Conservation (phyloP, 176 grass and related monocot species). For the Triticum urartu region DNA sequence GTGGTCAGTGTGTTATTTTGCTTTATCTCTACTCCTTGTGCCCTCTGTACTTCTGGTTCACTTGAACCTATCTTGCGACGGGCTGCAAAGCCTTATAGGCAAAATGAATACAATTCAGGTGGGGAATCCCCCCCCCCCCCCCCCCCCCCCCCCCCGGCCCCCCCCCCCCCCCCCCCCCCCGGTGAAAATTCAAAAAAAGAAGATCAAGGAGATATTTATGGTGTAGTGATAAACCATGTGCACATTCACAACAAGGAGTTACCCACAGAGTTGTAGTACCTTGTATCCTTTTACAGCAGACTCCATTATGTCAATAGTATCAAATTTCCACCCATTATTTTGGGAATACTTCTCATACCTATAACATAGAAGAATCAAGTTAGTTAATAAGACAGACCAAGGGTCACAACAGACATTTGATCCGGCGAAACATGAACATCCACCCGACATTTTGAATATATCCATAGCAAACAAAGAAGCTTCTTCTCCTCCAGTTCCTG, state of each 20-base stretch:
- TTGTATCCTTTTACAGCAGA: slow-evolving; percentile 94
- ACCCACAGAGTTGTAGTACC: slow-evolving; percentile 49
- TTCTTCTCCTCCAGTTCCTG: slow-evolving; percentile 96
- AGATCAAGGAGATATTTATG: neutral
- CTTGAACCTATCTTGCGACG: too few species aligned
- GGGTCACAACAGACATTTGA: neutral
- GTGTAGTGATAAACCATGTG: neutral
- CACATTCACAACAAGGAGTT: neutral
- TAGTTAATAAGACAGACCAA: neutral
- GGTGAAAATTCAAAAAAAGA: too few species aligned
- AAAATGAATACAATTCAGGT: too few species aligned
- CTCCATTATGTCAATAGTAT: slow-evolving; percentile 78
- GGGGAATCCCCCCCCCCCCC: too few species aligned
- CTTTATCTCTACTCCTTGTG: too few species aligned
- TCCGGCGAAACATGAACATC: slow-evolving; percentile 1
- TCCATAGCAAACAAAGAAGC: slow-evolving; percentile 97
- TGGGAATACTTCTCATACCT: slow-evolving; percentile 89
- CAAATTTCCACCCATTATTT: slow-evolving; percentile 94
- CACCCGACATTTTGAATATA: slow-evolving; percentile 80
- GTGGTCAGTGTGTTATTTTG: too few species aligned
- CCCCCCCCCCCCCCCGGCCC: too few species aligned
- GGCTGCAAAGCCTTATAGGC: too few species aligned
- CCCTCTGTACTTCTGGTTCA: too few species aligned
- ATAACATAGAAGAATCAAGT: slow-evolving; percentile 20
- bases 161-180: too few species aligned